Evolutionary conservation across 306 rosid species (phyloP).

Genomic region (Cucurbita pepo): DNA sequence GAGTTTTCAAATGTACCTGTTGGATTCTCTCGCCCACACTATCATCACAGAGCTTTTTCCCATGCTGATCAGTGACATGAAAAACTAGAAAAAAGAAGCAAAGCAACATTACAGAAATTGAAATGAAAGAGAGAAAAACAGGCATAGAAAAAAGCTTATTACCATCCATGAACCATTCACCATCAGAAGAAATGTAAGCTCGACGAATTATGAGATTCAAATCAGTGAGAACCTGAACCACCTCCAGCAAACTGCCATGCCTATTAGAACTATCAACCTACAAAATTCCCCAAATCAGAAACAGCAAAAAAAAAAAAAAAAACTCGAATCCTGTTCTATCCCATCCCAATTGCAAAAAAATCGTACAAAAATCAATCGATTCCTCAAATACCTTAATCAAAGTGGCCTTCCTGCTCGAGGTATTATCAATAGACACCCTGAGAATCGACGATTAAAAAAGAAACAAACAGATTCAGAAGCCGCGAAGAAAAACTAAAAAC

Average conservation of each 20-base stretch:
- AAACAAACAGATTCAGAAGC: background rate
- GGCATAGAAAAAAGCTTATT: constrained; percentile 18
- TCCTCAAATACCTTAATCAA: constrained; percentile 49
- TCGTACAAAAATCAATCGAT: background rate
- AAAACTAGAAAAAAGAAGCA: constrained; percentile 29
- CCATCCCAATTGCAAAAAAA: background rate
- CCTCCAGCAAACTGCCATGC: constrained; percentile 74
- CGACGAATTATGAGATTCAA: constrained; percentile 62
- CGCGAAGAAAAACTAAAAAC: background rate
- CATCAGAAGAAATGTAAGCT: constrained; percentile 93
- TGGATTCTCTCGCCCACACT: constrained; percentile 66
- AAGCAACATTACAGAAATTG: background rate
- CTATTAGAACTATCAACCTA: constrained; percentile 86
- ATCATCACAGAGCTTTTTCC: constrained; percentile 53
- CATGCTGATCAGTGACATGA: constrained; percentile 74
- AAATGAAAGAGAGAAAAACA: background rate
- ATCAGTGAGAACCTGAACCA: constrained; percentile 87
- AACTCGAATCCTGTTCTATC: background rate
- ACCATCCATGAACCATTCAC: constrained; percentile 99
- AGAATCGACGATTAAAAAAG: constrained; percentile 4
- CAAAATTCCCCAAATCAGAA: background rate
- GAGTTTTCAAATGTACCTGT: constrained; percentile 38
- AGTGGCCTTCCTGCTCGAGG: constrained; percentile 43
- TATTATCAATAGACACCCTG: constrained; percentile 81
- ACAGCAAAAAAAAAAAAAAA: background rate